Evolutionary conservation across 495 filamentous ascomycete genomes (phyloP).

Genomic region (Penicillium cosmopolitanum): DNA sequence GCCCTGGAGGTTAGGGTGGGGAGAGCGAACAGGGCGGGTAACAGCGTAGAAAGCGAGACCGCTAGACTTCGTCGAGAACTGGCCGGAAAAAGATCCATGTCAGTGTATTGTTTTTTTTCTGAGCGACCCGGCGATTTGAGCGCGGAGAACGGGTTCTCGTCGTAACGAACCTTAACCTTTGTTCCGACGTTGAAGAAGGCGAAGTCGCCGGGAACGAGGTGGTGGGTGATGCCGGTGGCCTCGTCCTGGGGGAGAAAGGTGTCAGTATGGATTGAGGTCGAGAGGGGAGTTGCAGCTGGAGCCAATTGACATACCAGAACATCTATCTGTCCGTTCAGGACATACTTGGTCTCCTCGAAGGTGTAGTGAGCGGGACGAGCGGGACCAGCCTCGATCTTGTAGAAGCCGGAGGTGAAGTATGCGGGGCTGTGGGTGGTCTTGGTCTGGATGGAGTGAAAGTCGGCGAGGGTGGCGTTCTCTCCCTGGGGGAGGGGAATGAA

Average conservation of each 20-base stretch:
- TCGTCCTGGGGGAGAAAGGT: conserved; percentile 27
- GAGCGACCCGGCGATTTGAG: not conserved
- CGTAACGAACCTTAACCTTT: conserved; percentile 34
- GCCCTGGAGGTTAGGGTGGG: conserved; percentile 31
- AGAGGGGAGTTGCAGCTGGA: not conserved
- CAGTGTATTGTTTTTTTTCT: conserved; percentile 3
- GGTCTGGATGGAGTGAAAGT: conserved; percentile 38
- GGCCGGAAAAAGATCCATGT: conserved; percentile 9
- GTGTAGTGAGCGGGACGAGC: conserved; percentile 1
- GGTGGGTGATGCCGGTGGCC: conserved; percentile 37
- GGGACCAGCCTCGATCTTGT: conserved; percentile 6
- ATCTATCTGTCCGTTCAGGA: conserved; percentile 38
- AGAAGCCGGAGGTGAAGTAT: conserved; percentile 36
- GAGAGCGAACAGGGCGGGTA: conserved; percentile 29
- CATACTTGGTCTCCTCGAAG: conserved; percentile 15
- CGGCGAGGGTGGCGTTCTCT: conserved; percentile 34
- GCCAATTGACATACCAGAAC: conserved; percentile 26
- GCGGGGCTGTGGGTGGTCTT: conserved; percentile 32
- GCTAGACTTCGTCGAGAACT: conserved; percentile 40
- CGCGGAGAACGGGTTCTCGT: not conserved
- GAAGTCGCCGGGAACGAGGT: conserved; percentile 37
- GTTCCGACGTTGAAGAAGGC: conserved; percentile 40
- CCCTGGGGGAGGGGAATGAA: conserved; percentile 34
- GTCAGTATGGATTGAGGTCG: not conserved
- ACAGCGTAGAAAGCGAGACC: conserved; percentile 38